These are phyloP conservation scores for Nepenthes alata DNA, from an alignment of 179 eudicot species.

Conservation along the genomic window DNA sequence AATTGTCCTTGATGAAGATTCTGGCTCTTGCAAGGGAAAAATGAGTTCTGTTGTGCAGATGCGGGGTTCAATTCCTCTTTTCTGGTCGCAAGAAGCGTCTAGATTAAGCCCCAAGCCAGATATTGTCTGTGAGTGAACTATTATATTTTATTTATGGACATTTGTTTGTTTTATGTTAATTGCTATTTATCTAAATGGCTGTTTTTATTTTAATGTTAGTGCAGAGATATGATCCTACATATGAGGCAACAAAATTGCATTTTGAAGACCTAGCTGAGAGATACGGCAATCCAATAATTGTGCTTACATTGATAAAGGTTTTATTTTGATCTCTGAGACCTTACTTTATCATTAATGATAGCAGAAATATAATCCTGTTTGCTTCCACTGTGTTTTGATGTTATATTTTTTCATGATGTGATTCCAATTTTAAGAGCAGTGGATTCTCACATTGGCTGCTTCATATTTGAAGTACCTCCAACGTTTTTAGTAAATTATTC, in stretches of 20 bases:
- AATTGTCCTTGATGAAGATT: conserved; percentile 89
- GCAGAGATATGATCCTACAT: conserved; percentile 96
- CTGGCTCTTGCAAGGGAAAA: conserved; percentile 84
- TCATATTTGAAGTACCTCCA: too few species aligned
- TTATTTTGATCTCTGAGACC: not conserved
- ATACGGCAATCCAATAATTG: conserved; percentile 91
- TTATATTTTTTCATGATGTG: too few species aligned
- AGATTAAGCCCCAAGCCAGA: conserved; percentile 98
- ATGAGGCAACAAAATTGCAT: conserved; percentile 88
- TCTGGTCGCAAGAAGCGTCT: conserved; percentile 98
- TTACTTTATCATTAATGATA: not conserved
- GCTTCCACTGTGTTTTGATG: not conserved
- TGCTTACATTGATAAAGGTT: conserved; percentile 91
- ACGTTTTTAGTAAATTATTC: too few species aligned
- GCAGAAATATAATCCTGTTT: not conserved
- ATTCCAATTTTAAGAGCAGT: too few species aligned
- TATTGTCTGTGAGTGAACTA: conserved; percentile 56
- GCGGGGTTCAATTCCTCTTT: conserved; percentile 99
- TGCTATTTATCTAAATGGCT: not conserved
- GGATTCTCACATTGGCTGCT: too few species aligned
- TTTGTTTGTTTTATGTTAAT: conserved; percentile 1
- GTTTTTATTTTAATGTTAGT: conserved; percentile 35
- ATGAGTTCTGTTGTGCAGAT: conserved; percentile 98
- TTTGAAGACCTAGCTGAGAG: conserved; percentile 79
- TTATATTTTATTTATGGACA: not conserved